Evolutionary conservation across 2,329 filamentous ascomycete genomes (phyloP).

Genomic region (Alternaria sp.): DNA sequence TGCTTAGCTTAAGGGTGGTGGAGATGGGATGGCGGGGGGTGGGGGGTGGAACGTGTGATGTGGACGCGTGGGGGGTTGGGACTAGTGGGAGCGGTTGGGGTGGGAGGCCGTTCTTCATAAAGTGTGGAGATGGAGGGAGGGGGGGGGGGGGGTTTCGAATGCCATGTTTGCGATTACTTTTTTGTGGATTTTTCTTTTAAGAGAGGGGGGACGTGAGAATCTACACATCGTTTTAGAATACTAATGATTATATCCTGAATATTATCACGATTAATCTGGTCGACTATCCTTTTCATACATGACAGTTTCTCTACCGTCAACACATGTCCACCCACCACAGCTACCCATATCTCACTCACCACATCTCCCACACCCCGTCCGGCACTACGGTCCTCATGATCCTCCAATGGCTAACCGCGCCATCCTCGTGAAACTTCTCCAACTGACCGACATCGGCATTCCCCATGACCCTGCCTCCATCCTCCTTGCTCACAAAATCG

Average conservation of each 20-base stretch:
- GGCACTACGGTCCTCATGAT: conserved; percentile 91
- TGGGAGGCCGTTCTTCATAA: too few species aligned
- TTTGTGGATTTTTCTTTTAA: too few species aligned
- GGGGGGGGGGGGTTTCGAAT: too few species aligned
- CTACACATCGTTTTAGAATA: neutral
- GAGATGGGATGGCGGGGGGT: neutral
- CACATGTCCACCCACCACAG: neutral
- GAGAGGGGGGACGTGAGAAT: neutral
- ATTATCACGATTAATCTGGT: neutral
- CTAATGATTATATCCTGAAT: neutral
- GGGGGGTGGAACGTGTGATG: neutral
- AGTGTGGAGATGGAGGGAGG: neutral
- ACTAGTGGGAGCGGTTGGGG: too few species aligned
- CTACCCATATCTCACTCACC: conserved; percentile 61
- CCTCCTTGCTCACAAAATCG: conserved; percentile 35
- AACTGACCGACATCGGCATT: conserved; percentile 72
- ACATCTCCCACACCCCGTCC: conserved; percentile 81
- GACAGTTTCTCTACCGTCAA: neutral
- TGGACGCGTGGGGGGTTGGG: neutral
- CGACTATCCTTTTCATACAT: neutral
- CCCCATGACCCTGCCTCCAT: conserved; percentile 64
- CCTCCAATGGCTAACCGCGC: conserved; percentile 85
- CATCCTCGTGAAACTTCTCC: conserved; percentile 74
- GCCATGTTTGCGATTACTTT: too few species aligned
- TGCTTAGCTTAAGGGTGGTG: conserved; percentile 4